These are phyloP conservation scores for Fusarium poae DNA, from an alignment of 2,329 filamentous ascomycete species.

Conservation along the genomic window DNA sequence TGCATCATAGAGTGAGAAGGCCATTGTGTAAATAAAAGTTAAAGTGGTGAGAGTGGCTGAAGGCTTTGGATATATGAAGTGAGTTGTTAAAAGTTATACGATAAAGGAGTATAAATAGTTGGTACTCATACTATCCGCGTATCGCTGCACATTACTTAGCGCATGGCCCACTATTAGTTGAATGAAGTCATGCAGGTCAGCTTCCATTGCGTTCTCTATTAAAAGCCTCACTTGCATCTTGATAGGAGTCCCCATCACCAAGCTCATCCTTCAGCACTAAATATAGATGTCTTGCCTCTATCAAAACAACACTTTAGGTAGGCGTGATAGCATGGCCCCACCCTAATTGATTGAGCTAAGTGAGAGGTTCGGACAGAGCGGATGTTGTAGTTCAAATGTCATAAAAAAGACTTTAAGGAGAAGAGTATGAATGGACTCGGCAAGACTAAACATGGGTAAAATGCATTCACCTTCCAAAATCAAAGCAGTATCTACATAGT, in stretches of 20 bases:
- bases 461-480: not conserved
- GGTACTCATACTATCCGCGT: not conserved
- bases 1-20: constrained; percentile 53
- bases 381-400: not conserved
- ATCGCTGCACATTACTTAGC: not conserved
- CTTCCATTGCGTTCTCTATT: not conserved
- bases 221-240: not conserved
- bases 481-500: not conserved
- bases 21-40: constrained; percentile 23
- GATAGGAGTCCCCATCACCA: not conserved
- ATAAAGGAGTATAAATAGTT: not conserved
- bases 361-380: not conserved
- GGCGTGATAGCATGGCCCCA: not conserved
- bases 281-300: not conserved
- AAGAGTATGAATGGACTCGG: not conserved
- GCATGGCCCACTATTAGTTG: not conserved
- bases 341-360: not conserved
- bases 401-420: not conserved
- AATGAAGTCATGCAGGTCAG: not conserved
- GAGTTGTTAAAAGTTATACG: not conserved
- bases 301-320: not conserved
- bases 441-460: not conserved
- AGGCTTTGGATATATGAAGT: not conserved
- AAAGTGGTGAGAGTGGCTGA: not conserved
- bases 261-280: not conserved